Conservation (phyloP, 23 red algal genomes). For the Rhodosorus marinus region DNA sequence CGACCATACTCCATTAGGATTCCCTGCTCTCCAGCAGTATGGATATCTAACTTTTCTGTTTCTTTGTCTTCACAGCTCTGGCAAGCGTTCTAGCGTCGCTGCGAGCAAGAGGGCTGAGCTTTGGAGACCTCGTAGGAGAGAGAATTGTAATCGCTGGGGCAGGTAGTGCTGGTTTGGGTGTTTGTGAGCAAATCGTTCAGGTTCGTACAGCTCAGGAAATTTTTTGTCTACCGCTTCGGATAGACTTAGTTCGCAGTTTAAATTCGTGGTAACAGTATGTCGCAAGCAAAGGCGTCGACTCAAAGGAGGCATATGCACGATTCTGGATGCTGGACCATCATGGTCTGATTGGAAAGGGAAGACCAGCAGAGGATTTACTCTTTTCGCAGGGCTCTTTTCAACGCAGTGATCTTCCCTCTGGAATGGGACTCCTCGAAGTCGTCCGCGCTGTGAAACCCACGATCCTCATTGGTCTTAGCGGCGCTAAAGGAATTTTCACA, state of each 20-base stretch:
- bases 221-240: conserved; percentile 2
- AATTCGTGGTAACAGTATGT: conserved; percentile 20
- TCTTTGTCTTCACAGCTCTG: too few species aligned
- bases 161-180: conserved; percentile 81
- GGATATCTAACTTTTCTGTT: too few species aligned
- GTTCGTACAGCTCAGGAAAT: conserved; percentile 3
- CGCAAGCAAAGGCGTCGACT: conserved; percentile 5
- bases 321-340: conserved; percentile 48
- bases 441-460: conserved; percentile 44
- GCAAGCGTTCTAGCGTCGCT: conserved; percentile 66
- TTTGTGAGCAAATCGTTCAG: conserved; percentile 47
- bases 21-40: too few species aligned
- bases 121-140: conserved; percentile 15
- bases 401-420: conserved; percentile 12
- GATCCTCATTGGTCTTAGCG: conserved; percentile 74
- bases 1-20: too few species aligned
- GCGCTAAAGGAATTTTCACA: conserved; percentile 48
- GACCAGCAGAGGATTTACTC: not conserved
- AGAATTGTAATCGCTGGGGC: conserved; percentile 79
- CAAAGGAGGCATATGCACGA: conserved; percentile 4
- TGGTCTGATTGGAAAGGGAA: conserved; percentile 10
- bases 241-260: not conserved
- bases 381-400: conserved; percentile 5
- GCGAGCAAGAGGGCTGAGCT: conserved; percentile 9
- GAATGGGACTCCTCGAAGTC: conserved; percentile 41